Percentiles rank a stretch among this genome's conserved stretches.
Evolutionary conservation across 2,329 filamentous ascomycete species (phyloP).

Genomic region (Teratosphaeria viscida): DNA sequence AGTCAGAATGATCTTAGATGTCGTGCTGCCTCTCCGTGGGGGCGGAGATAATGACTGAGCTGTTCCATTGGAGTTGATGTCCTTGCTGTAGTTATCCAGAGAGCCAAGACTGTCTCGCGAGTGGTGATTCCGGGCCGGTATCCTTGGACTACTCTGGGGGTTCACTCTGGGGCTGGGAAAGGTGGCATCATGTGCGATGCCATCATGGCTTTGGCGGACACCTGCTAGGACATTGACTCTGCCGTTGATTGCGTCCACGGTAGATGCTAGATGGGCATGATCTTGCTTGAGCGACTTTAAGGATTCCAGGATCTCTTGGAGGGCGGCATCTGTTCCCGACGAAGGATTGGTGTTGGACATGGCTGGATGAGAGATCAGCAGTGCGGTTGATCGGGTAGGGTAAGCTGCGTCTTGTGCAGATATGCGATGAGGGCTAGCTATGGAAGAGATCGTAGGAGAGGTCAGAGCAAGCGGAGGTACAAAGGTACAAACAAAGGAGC

Average conservation of each 20-base stretch:
- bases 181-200: constrained; percentile 28
- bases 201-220: constrained; percentile 47
- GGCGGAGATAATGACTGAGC: constrained; percentile 11
- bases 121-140: constrained; percentile 10
- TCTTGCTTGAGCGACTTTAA: constrained; percentile 47
- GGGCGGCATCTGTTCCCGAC: constrained; percentile 15
- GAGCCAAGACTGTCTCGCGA: constrained; percentile 17
- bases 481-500: background rate
- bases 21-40: constrained; percentile 27
- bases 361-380: background rate
- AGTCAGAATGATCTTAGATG: constrained; percentile 57
- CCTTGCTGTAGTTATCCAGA: constrained; percentile 12
- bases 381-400: background rate
- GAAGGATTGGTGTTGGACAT: background rate
- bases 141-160: constrained; percentile 11
- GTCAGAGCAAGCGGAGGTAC: background rate
- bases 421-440: background rate
- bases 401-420: background rate
- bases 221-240: constrained; percentile 51
- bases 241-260: constrained; percentile 51
- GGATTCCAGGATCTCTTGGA: constrained; percentile 46
- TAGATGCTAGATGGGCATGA: constrained; percentile 44
- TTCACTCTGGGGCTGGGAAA: constrained; percentile 15
- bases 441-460: background rate
- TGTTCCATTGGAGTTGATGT: constrained; percentile 7